Percentiles rank a stretch among this genome's conserved stretches.
phyloP scores from a whole-genome alignment of 1,284 basidiomycete species.

The Apiotrichum domesticum region DNA sequence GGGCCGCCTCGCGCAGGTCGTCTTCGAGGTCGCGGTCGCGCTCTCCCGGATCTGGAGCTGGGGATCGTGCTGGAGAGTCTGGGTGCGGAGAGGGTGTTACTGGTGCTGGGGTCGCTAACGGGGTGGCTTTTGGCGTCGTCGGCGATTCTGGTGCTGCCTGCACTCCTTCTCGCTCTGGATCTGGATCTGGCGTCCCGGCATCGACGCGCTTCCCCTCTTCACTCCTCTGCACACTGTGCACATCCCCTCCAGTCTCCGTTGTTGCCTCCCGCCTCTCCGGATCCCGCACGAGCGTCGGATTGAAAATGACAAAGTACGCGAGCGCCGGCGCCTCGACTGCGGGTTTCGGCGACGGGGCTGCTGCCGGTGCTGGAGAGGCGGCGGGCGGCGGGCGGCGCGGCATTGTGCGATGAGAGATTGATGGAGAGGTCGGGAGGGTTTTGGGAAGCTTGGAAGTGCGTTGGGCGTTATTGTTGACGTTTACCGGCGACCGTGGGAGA shows the following conservation, averaged over 20 bases:
- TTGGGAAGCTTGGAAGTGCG: no score
- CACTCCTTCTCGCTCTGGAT: not conserved
- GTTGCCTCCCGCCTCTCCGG: not conserved
- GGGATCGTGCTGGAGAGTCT: no score
- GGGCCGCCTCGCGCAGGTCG: constrained; percentile 37
- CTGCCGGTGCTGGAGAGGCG: not conserved
- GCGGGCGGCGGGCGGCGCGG: not conserved
- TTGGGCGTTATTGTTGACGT: no score
- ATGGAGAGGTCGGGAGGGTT: no score
- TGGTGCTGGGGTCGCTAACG: no score
- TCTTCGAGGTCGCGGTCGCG: constrained; percentile 35
- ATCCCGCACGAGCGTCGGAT: constrained; percentile 24
- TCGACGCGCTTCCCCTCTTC: not conserved
- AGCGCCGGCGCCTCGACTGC: constrained; percentile 17
- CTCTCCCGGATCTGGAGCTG: not conserved
- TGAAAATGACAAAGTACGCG: constrained; percentile 43
- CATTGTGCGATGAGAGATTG: no score
- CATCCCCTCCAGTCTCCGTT: not conserved
- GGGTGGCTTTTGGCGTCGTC: not conserved
- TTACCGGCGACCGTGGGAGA: no score
- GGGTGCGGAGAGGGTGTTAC: no score
- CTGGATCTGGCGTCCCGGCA: no score
- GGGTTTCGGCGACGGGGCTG: not conserved
- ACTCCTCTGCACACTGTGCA: not conserved
- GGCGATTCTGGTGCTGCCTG: not conserved